Evolutionary conservation across 2,329 filamentous ascomycete species (phyloP).

Genomic region (Cladosporium sp.): DNA sequence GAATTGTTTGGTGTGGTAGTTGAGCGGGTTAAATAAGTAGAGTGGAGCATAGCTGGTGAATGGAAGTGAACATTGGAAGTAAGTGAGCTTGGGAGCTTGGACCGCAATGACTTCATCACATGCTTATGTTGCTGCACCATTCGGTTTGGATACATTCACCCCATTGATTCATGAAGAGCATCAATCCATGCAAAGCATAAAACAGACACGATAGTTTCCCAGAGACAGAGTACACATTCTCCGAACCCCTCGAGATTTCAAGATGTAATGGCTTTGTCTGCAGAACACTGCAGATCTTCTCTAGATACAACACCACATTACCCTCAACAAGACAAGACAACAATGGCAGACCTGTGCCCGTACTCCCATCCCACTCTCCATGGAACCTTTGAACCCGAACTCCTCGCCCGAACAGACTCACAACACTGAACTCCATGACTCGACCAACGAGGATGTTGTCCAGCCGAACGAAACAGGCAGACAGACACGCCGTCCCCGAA

Average conservation of each 20-base stretch:
- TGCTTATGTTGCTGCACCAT: not conserved
- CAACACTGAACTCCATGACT: not conserved
- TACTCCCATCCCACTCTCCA: not conserved
- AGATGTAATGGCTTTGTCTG: not conserved
- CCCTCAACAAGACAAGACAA: not conserved
- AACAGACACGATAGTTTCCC: not conserved
- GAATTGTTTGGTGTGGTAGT: not conserved
- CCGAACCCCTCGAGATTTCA: not conserved
- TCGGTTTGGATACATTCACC: not conserved
- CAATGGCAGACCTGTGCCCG: not conserved
- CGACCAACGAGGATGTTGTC: not conserved
- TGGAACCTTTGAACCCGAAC: not conserved
- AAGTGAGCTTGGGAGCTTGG: constrained; percentile 10
- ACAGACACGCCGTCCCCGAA: not conserved
- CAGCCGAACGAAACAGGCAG: not conserved
- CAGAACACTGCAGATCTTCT: not conserved
- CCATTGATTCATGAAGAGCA: not conserved
- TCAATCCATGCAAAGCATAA: not conserved
- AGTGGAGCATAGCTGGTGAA: not conserved
- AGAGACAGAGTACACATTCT: not conserved
- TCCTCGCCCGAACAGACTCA: not conserved
- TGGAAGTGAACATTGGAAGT: constrained; percentile 5
- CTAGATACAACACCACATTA: not conserved
- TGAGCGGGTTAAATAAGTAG: not conserved
- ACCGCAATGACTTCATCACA: constrained; percentile 13